These are phyloP conservation scores for Aspergillus olivimuriae DNA, from an alignment of 495 filamentous ascomycete species.

Conservation along the genomic window DNA sequence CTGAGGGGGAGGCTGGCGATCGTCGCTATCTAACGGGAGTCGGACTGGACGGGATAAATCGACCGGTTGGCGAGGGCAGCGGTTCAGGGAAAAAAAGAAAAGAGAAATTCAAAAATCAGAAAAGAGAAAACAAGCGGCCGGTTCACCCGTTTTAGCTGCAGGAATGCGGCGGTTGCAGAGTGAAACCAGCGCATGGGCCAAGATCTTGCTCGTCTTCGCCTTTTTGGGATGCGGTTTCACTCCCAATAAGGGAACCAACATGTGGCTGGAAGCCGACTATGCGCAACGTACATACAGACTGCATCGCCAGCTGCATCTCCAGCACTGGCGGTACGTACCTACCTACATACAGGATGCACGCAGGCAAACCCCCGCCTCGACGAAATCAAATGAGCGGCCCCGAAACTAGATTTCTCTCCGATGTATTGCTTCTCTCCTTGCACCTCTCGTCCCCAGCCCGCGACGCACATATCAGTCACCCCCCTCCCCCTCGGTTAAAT, in stretches of 20 bases:
- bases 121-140: not conserved
- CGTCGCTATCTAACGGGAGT: too few relatives aligned
- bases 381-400: too few relatives aligned
- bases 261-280: slow-evolving; percentile 1
- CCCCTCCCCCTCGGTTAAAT: too few relatives aligned
- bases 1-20: too few relatives aligned
- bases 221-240: not conserved
- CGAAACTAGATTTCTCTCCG: too few relatives aligned
- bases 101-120: too few relatives aligned
- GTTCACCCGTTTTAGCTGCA: slow-evolving; percentile 6
- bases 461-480: too few relatives aligned
- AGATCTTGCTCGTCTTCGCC: not conserved
- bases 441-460: too few relatives aligned
- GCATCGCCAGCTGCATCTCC: not conserved
- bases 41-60: too few relatives aligned
- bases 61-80: too few relatives aligned
- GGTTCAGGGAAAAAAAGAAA: not conserved
- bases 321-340: not conserved
- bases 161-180: slow-evolving; percentile 4
- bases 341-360: not conserved
- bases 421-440: too few relatives aligned
- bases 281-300: not conserved
- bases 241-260: not conserved
- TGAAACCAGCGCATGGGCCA: slow-evolving; percentile 8
- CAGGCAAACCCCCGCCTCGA: too few relatives aligned